Evolutionary conservation across 345 rosid species (phyloP).

Genomic region (Euphorbia lathyris): DNA sequence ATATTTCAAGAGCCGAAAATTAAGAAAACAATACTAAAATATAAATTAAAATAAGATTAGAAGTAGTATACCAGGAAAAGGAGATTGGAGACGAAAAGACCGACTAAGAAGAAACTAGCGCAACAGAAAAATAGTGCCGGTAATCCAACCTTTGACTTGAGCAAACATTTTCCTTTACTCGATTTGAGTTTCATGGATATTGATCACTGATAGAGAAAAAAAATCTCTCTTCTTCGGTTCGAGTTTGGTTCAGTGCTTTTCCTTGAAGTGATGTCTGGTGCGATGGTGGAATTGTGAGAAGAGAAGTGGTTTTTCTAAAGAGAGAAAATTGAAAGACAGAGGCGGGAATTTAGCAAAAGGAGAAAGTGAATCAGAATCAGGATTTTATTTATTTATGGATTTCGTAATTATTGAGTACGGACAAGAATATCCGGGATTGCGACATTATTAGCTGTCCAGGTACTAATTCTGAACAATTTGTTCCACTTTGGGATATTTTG

Average conservation of each 20-base stretch:
- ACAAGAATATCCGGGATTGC: neutral
- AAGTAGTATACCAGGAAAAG: constrained; percentile 38
- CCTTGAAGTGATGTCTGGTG: neutral
- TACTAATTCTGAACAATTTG: too few species aligned
- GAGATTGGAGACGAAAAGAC: constrained; percentile 40
- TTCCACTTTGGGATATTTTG: too few species aligned
- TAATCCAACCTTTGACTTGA: constrained; percentile 36
- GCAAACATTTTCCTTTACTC: constrained; percentile 25
- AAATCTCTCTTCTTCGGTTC: neutral
- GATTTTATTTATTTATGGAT: neutral
- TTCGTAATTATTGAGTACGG: neutral
- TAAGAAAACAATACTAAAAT: neutral
- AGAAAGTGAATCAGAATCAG: neutral
- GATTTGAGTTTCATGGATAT: constrained; percentile 31
- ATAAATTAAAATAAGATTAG: neutral
- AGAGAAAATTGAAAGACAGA: neutral
- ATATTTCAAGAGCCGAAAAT: neutral
- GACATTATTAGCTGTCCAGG: constrained; percentile 3
- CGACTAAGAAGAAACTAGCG: constrained; percentile 49
- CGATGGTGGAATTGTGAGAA: neutral
- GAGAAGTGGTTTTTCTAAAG: too few species aligned
- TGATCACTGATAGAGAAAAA: neutral
- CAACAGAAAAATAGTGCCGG: constrained; percentile 38
- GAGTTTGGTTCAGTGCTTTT: neutral
- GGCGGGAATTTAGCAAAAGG: constrained; percentile 5